Evolutionary conservation across 2,329 filamentous ascomycete species (phyloP).

Genomic region (Chalaropsis ovoidea): DNA sequence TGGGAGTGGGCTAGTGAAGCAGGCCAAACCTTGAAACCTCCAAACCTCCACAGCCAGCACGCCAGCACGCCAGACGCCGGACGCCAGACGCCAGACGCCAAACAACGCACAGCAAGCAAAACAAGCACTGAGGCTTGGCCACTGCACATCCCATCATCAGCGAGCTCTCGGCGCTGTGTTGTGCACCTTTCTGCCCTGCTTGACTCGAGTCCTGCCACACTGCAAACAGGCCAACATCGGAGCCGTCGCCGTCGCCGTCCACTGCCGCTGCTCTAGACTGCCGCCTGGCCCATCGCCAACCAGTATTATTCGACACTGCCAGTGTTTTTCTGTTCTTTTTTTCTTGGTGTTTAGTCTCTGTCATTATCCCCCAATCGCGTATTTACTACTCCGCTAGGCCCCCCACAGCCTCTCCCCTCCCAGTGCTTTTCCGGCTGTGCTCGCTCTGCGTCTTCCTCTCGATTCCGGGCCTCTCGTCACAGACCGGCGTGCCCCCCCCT

Average conservation of each 20-base stretch:
- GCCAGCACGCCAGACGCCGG: neutral
- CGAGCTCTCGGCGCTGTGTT: neutral
- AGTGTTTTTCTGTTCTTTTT: neutral
- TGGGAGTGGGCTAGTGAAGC: neutral
- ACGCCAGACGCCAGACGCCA: constrained; percentile 7
- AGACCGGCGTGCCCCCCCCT: neutral
- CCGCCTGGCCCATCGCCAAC: constrained; percentile 9
- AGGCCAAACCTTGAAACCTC: constrained; percentile 10
- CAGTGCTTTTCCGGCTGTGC: neutral
- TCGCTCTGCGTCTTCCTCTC: neutral
- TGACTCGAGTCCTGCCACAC: neutral
- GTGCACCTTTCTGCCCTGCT: neutral
- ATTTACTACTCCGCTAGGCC: too few species aligned
- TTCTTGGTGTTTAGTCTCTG: constrained; percentile 1
- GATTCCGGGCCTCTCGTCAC: neutral
- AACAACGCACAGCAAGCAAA: constrained; percentile 11
- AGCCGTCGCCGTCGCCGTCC: neutral
- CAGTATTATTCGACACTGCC: constrained; percentile 7
- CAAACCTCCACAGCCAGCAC: constrained; percentile 1
- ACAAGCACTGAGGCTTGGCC: constrained; percentile 1
- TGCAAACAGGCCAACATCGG: neutral
- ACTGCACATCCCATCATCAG: neutral
- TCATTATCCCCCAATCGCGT: neutral
- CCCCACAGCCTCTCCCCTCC: too few species aligned
- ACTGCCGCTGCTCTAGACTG: neutral